Evolutionary conservation across 805 yeast genomes (phyloP).

Genomic region (Metschnikowia kunwiensis): DNA sequence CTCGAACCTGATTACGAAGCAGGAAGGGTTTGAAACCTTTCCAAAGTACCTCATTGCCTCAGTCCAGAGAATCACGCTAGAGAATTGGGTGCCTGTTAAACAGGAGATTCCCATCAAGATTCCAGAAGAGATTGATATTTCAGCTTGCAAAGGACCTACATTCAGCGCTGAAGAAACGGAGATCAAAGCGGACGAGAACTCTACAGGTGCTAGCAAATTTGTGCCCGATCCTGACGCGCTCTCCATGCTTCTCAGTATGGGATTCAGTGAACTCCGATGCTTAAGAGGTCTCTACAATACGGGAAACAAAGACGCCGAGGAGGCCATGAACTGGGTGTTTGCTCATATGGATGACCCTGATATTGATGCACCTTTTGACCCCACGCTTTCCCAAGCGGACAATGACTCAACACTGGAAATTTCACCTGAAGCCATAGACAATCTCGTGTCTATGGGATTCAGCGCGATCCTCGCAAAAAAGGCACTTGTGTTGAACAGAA

Average conservation of each 20-base stretch:
- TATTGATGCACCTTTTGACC: slow-evolving; percentile 60
- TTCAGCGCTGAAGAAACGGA: slow-evolving; percentile 29
- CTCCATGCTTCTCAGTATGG: slow-evolving; percentile 68
- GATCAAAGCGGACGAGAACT: slow-evolving; percentile 17
- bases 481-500: slow-evolving; percentile 59
- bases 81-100: slow-evolving; percentile 88
- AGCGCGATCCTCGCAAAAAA: slow-evolving; percentile 59
- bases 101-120: slow-evolving; percentile 66
- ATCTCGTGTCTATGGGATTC: slow-evolving; percentile 77
- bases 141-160: slow-evolving; percentile 40
- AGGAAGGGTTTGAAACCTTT: slow-evolving; percentile 52
- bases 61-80: slow-evolving; percentile 76
- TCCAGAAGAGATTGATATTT: slow-evolving; percentile 47
- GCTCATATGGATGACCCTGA: slow-evolving; percentile 83
- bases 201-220: slow-evolving; percentile 28
- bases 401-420: slow-evolving; percentile 17
- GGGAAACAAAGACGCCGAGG: slow-evolving; percentile 61
- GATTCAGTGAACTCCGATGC: slow-evolving; percentile 71
- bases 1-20: slow-evolving; percentile 29
- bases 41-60: slow-evolving; percentile 73
- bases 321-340: slow-evolving; percentile 88
- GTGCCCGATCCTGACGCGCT: slow-evolving; percentile 55
- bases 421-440: slow-evolving; percentile 40
- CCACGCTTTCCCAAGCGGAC: slow-evolving; percentile 8
- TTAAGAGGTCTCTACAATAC: slow-evolving; percentile 68